Evolutionary conservation across 352 stramenopile genomes (phyloP), one percentile per base, ranked within the genome.

Genomic region (Globisporangium canariense): DNA sequence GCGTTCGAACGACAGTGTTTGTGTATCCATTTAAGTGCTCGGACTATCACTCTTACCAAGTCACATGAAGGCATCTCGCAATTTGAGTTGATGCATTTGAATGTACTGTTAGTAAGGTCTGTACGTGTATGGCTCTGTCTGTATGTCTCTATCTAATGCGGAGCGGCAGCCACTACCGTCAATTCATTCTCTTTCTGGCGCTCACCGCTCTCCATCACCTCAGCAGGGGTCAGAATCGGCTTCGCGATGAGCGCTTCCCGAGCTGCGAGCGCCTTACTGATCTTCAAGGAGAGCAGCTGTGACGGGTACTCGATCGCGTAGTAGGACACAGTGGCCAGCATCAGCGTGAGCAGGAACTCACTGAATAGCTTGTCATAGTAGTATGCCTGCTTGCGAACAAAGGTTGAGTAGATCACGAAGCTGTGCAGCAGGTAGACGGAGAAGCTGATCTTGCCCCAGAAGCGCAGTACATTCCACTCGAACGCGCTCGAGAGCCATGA

Each of bases 261-360:
- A 13, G 8, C 11, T 45, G 38, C 38, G 38, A 45, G 38, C 38
- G 38, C 38, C 38, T 45, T 66, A 41, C 68, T 70, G 51, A 83
- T 70, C 18, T 65, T 58, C n/a, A 64, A 63, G 11, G 77, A 77
- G 10, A 84, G 20, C 10, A 71, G 38, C 51, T 84, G 79, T 3
- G 76, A 84, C 47, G 77, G 77, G 49, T 76, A 72, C 69, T 89
- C 76, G 34, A 89, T 34, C 13, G 77, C 13, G 16, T 73, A 55
- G 45, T 81, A 83, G 5, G 74, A 83, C 20, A 67, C 40, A 0
- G 72, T 78, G 25, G 69, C 72, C 9, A 84, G 47, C 8, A 77
- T 58, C 28, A 63, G 58, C 11, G 52, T 43, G 49, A 85, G 64
- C 7, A 59, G 67, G 49, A 83, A 77, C 7, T 65, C 47, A 0